Base-by-base conservation (phyloP, 176 grass and related monocot genomes). In the Avena eriantha region DNA sequence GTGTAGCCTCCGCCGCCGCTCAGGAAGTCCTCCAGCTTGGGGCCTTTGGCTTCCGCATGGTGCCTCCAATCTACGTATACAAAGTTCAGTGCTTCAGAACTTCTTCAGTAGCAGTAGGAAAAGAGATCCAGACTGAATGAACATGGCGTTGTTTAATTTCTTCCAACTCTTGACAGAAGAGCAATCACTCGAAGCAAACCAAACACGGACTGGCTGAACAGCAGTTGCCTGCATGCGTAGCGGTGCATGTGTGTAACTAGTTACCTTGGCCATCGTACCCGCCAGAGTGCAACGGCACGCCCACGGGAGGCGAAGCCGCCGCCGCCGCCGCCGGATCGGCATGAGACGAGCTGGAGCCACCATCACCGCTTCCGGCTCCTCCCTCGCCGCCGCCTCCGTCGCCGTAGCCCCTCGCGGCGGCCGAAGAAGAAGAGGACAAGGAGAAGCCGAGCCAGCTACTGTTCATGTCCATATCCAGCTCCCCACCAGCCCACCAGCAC, bases 21-120 rank as follows among this genome's bases (percentile, higher is more conserved):
- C 79, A 95, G 76, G 78, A 95, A 95, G 72, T 95, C 94, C 86
- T 93, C 94, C 45, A 95, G 89, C 89, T 95, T 95, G 69, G 94
- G 89, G 36, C 74, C 94, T 89, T 85, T 85, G 48, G 84, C 74
- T 67, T 88, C 89, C 55, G 66, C 88, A 60, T 45, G 36, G 45
- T 90, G 90, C 50, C 82, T 91, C 90, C 93, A 97, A 67, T 90
- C 95, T 97, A 41, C 39, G 84, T 59, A 23, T 10, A 68, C 51
- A 68, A 66, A 31, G 72, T 51, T 33, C 8, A 39, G 0, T 39
- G 36, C 36, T 39, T 39, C 7, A 41, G 39, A 41, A 8, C 39
- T 41, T 41, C 0, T 8, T 41, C 7, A 41, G 39, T 41, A 41
- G 39, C 39, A 41, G 6, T 1, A 41, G 39, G 39, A 41, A 41